These are phyloP conservation scores for Nidula niveotomentosa DNA, from an alignment of 1,284 basidiomycete species.

Conservation along the genomic window DNA sequence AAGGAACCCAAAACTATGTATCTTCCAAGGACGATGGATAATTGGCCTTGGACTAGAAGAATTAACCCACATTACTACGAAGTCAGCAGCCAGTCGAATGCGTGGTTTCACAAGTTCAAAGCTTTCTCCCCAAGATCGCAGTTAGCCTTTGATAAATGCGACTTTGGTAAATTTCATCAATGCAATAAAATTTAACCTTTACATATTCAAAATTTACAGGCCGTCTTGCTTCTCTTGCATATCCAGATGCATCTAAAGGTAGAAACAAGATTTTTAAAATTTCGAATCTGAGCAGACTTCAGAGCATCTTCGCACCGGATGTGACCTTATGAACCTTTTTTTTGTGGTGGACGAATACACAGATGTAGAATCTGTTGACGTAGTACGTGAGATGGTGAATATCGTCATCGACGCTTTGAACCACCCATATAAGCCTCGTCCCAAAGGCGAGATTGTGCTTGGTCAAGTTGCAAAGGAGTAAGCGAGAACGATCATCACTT, in stretches of 20 bases:
- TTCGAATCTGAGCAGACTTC: neutral
- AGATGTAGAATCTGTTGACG: slow-evolving; percentile 21
- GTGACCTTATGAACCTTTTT: slow-evolving; percentile 28
- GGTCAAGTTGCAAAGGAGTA: neutral
- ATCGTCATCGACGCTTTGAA: slow-evolving; percentile 15
- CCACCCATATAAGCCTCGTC: neutral
- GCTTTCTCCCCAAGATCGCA: slow-evolving; percentile 24
- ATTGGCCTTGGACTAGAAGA: slow-evolving; percentile 21
- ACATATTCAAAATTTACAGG: slow-evolving; percentile 5
- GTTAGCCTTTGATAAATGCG: slow-evolving; percentile 27
- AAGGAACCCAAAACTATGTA: neutral
- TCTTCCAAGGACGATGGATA: slow-evolving; percentile 19
- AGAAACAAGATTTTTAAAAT: neutral
- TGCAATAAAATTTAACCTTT: neutral
- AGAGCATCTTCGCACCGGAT: slow-evolving; percentile 24
- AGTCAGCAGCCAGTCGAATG: slow-evolving; percentile 21
- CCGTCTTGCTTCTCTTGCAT: slow-evolving; percentile 14
- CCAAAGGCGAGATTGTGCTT: neutral
- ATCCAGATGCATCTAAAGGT: slow-evolving; percentile 10
- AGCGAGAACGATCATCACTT: neutral
- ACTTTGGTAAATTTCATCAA: slow-evolving; percentile 21
- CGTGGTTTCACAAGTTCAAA: slow-evolving; percentile 29
- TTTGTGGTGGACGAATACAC: slow-evolving; percentile 33
- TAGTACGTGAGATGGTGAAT: slow-evolving; percentile 10
- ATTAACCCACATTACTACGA: slow-evolving; percentile 21